phyloP scores from a whole-genome alignment of 2,329 filamentous ascomycete genomes.

The Onygenales sp. region DNA sequence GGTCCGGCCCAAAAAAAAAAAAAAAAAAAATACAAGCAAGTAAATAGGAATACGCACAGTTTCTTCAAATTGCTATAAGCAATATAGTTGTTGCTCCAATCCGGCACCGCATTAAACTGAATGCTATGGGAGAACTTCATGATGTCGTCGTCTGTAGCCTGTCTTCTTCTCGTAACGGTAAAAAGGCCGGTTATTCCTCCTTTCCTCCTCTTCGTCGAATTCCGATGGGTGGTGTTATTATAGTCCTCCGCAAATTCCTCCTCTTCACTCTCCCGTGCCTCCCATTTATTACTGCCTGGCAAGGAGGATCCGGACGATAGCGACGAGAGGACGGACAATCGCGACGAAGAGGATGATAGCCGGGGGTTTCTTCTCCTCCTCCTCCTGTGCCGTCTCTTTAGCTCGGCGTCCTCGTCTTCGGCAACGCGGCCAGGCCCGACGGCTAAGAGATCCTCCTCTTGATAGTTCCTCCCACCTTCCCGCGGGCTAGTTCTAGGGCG shows the following conservation, averaged over 20 bases:
- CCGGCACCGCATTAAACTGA: slow-evolving; percentile 99
- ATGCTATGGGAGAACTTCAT: slow-evolving; percentile 99
- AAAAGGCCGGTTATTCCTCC: background rate
- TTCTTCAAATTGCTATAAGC: slow-evolving; percentile 99
- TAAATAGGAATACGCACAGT: slow-evolving; percentile 51
- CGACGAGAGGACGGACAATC: too few relatives aligned
- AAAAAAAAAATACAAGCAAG: slow-evolving; percentile 1
- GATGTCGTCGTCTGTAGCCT: slow-evolving; percentile 59
- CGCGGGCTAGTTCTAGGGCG: too few relatives aligned
- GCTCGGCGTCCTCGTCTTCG: too few relatives aligned
- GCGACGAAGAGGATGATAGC: too few relatives aligned
- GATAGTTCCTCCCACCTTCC: too few relatives aligned
- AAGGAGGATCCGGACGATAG: too few relatives aligned
- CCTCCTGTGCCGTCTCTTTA: too few relatives aligned
- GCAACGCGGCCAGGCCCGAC: too few relatives aligned
- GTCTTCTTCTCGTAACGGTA: slow-evolving; percentile 17
- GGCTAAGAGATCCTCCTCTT: too few relatives aligned
- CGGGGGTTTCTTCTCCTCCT: too few relatives aligned
- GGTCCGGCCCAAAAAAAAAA: too few relatives aligned
- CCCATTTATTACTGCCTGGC: background rate
- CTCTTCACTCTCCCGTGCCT: background rate
- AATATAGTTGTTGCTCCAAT: slow-evolving; percentile 98
- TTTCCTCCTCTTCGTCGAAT: slow-evolving; percentile 1
- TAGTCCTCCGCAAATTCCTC: background rate
- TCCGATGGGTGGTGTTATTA: background rate